phyloP scores from a whole-genome alignment of 140 eudicot genomes.

The Cichorium intybus region DNA sequence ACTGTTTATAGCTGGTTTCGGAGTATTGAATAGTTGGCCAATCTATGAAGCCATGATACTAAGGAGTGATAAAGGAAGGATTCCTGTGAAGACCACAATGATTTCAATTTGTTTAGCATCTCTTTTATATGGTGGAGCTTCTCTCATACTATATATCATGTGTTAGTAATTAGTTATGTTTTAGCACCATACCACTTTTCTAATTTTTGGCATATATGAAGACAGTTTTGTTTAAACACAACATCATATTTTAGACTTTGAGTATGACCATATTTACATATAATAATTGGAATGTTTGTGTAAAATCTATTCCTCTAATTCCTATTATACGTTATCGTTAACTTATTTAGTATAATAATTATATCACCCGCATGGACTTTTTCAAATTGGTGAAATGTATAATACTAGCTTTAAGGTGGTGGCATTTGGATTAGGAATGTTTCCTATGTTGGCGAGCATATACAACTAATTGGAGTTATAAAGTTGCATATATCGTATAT shows the following conservation, averaged over 20 bases:
- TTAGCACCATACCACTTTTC: too few species aligned
- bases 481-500: too few species aligned
- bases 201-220: not conserved
- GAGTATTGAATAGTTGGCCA: slow-evolving; percentile 49
- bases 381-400: too few species aligned
- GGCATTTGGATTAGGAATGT: too few species aligned
- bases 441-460: too few species aligned
- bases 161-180: not conserved
- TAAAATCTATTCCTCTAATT: not conserved
- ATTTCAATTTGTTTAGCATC: slow-evolving; percentile 30
- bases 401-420: too few species aligned
- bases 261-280: not conserved
- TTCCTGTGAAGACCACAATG: slow-evolving; percentile 30
- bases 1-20: slow-evolving; percentile 38
- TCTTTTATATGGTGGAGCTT: slow-evolving; percentile 27
- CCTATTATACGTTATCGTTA: not conserved
- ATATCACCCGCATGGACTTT: too few species aligned
- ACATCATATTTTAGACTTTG: not conserved
- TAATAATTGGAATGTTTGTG: too few species aligned
- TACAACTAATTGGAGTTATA: too few species aligned
- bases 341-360: not conserved
- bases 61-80: slow-evolving; percentile 49
- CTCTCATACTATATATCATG: not conserved
- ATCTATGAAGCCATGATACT: slow-evolving; percentile 49
- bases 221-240: not conserved